These are phyloP conservation scores for Platanthera guangdongensis DNA, from an alignment of 106 monocot genomes.

Conservation along the genomic window DNA sequence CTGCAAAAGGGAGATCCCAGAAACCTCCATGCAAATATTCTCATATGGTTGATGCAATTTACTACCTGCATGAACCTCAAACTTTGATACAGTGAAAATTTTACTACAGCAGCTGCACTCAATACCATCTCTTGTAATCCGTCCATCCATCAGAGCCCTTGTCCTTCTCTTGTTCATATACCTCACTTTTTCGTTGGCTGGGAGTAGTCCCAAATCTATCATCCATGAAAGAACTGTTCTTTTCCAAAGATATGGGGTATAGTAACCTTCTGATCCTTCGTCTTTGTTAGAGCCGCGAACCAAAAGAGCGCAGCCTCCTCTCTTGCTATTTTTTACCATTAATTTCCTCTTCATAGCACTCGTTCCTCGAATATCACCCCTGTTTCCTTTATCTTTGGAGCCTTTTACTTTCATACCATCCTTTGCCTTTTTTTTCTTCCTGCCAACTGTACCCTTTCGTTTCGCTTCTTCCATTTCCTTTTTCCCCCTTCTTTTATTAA, in stretches of 20 bases:
- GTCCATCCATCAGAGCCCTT: conserved; percentile 23
- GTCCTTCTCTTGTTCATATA: conserved; percentile 44
- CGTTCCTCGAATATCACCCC: not conserved
- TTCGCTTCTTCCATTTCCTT: conserved; percentile 5
- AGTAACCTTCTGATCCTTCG: conserved; percentile 27
- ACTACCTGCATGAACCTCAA: conserved; percentile 89
- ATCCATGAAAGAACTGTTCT: conserved; percentile 50
- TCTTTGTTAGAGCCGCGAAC: conserved; percentile 30
- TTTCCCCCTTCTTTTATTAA: conserved; percentile 17
- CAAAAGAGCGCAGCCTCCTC: conserved; percentile 35
- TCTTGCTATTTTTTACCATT: conserved; percentile 16
- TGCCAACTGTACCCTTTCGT: conserved; percentile 5
- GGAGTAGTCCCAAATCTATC: conserved; percentile 42
- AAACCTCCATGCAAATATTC: conserved; percentile 48
- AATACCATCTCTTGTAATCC: conserved; percentile 74
- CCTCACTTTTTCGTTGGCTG: conserved; percentile 41
- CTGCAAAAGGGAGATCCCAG: conserved; percentile 43
- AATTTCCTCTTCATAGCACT: not conserved
- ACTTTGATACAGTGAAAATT: conserved; percentile 44
- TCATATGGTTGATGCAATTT: conserved; percentile 50
- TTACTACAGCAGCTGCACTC: conserved; percentile 68
- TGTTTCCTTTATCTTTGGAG: conserved; percentile 8
- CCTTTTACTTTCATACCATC: not conserved
- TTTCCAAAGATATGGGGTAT: conserved; percentile 47
- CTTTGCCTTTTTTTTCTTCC: conserved; percentile 7